A percentile compares a stretch with the other conserved stretches of the same genome.
These are phyloP conservation scores for Calonectria crousiana DNA, from an alignment of 2,329 filamentous ascomycete species.

Conservation along the genomic window DNA sequence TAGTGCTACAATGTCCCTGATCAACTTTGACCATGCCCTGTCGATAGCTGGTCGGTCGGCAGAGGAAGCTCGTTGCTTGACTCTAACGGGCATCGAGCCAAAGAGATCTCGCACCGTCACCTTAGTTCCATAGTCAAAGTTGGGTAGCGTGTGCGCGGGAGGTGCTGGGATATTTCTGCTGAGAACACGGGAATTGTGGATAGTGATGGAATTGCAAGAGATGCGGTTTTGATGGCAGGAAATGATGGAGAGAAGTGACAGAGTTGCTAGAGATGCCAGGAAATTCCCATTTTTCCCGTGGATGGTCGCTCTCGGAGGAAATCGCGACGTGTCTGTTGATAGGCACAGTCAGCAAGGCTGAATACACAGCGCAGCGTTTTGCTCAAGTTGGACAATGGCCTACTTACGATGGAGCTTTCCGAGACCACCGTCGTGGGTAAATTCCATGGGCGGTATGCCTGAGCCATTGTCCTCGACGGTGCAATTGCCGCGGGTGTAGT, in stretches of 20 bases:
- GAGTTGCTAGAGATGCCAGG: constrained; percentile 78
- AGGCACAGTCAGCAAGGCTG: constrained; percentile 21
- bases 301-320: constrained; percentile 55
- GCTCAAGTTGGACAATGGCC: constrained; percentile 46
- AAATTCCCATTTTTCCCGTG: constrained; percentile 82
- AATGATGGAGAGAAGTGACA: constrained; percentile 82
- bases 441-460: constrained; percentile 82
- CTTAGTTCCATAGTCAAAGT: constrained; percentile 77
- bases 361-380: neutral
- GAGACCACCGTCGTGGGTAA: constrained; percentile 76
- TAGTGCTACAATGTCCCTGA: constrained; percentile 69
- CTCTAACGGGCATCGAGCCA: constrained; percentile 89
- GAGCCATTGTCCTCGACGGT: constrained; percentile 85
- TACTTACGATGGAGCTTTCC: constrained; percentile 81
- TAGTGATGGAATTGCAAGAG: constrained; percentile 73
- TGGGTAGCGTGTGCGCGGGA: constrained; percentile 67
- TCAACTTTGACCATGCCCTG: constrained; percentile 75
- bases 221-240: constrained; percentile 75
- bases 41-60: constrained; percentile 63
- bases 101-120: constrained; percentile 85
- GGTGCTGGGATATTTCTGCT: constrained; percentile 73
- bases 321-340: constrained; percentile 81
- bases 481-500: constrained; percentile 82
- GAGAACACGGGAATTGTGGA: constrained; percentile 78
- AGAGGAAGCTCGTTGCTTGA: constrained; percentile 79